Evolutionary conservation across 495 filamentous ascomycete species (phyloP).

Genomic region (Penicillium taxi): DNA sequence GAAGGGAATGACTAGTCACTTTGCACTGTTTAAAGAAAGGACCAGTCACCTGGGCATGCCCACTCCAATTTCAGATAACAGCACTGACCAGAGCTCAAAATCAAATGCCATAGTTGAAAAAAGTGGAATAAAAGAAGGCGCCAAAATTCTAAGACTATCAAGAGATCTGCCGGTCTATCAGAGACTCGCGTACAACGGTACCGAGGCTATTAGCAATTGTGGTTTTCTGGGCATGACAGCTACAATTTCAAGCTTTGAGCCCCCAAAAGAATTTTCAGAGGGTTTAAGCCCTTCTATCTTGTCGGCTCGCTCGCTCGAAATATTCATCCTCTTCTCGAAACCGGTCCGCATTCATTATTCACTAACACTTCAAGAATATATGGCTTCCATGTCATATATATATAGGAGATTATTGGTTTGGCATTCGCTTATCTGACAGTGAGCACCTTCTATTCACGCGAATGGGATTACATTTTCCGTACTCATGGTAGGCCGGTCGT

Average conservation of each 20-base stretch:
- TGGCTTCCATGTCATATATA: slow-evolving; percentile 1
- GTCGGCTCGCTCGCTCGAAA: not conserved
- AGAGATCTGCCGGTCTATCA: not conserved
- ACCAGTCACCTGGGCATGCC: slow-evolving; percentile 1
- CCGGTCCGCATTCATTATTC: not conserved
- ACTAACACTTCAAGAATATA: not conserved
- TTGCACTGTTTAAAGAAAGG: slow-evolving; percentile 4
- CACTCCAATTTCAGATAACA: not conserved
- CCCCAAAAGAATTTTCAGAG: not conserved
- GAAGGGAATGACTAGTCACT: slow-evolving; percentile 7
- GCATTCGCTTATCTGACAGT: slow-evolving; percentile 1
- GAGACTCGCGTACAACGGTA: not conserved
- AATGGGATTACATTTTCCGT: slow-evolving; percentile 1
- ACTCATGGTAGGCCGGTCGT: not conserved
- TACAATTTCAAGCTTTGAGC: not conserved
- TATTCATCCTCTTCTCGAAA: not conserved
- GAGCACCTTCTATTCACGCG: not conserved
- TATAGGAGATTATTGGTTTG: slow-evolving; percentile 5
- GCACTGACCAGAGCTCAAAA: not conserved
- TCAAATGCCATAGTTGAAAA: not conserved
- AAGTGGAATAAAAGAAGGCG: not conserved
- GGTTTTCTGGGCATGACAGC: not conserved
- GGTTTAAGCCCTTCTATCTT: not conserved
- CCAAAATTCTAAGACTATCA: not conserved
- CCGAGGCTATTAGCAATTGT: not conserved